Base-by-base conservation (phyloP, 495 filamentous ascomycete species). In the Penicillium parvum region DNA sequence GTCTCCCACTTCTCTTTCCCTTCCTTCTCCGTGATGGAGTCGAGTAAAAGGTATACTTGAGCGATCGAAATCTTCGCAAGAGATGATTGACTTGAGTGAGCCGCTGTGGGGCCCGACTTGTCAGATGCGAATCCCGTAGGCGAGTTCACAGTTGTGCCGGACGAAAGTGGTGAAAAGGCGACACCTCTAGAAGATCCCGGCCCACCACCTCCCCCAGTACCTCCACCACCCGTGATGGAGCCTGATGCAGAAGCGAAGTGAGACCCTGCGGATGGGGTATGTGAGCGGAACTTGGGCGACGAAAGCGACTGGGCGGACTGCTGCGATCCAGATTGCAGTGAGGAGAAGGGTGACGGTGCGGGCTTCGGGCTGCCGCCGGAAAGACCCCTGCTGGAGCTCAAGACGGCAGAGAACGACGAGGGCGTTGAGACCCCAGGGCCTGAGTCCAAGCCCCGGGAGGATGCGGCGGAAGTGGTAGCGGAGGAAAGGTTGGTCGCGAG, bases 1-100 rank as follows among this genome's bases (percentile, higher is more conserved):
- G 79, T 75, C 58, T 97, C 90, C 86, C 89, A 96, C 88, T 94
- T 96, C 51, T 83, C 77, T 62, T 85, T 84, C 42, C 80, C 78
- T 65, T 91, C 87, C 64, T 88, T 90, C 65, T 96, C 90, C 57
- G 88, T 95, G 59, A 96, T 86, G 18, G 87, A 87, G 71, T 89
- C 91, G 45, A 99, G 77, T 25, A 97, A 78, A 44, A 99, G 76
- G 67, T 90, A 94, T 42, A 97, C 81, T 74, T 99, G 94, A 42
- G 91, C 89, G 53, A 94, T 83, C 43, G 88, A 88, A 62, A 99
- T 91, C 61, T 89, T 95, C 29, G 86, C 69, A 18, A 78, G 63
- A 8, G 75, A 78, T 7, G 75, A 75, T 56, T 76, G 73, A 46
- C 71, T 70, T 18, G 66, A 62, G 56, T 66, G 66, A 41, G 64